Evolutionary conservation across 208 protist genomes (phyloP).

Genomic region (Leishmania turanica): DNA sequence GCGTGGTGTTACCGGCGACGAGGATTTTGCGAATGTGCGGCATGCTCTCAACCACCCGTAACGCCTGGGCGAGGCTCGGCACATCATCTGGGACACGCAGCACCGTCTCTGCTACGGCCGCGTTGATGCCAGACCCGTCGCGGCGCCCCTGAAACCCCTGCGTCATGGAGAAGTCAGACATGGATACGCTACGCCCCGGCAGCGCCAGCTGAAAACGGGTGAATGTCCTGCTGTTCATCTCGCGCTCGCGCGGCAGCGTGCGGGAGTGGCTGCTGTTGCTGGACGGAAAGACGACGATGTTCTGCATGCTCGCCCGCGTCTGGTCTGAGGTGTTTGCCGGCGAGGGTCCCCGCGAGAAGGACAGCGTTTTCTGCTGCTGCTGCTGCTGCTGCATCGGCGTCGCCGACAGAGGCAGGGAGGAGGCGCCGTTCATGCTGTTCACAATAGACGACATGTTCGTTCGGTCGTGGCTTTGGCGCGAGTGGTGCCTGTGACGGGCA

Average conservation of each 20-base stretch:
- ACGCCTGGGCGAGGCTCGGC: constrained; percentile 44
- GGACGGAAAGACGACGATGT: constrained; percentile 34
- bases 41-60: constrained; percentile 39
- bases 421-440: constrained; percentile 19
- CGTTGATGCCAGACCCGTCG: constrained; percentile 13
- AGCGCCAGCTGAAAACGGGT: constrained; percentile 37
- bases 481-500: constrained; percentile 64
- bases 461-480: constrained; percentile 66
- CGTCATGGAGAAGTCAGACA: constrained; percentile 44
- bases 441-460: constrained; percentile 31
- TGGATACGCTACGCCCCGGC: constrained; percentile 38
- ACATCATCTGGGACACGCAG: constrained; percentile 69
- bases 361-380: constrained; percentile 45
- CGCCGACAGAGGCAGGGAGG: constrained; percentile 14
- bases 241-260: constrained; percentile 18
- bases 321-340: constrained; percentile 28
- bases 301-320: constrained; percentile 31
- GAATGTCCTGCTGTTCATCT: constrained; percentile 31
- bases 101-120: constrained; percentile 32
- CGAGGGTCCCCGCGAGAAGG: constrained; percentile 37
- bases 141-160: constrained; percentile 21
- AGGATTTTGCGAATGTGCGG: constrained; percentile 72
- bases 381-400: constrained; percentile 6
- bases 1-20: constrained; percentile 51
- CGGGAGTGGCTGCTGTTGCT: constrained; percentile 14